A percentile compares a stretch with the other conserved stretches of the same genome.
phyloP scores from a whole-genome alignment of 164 flowering plant species.

The Liquidambar formosana region DNA sequence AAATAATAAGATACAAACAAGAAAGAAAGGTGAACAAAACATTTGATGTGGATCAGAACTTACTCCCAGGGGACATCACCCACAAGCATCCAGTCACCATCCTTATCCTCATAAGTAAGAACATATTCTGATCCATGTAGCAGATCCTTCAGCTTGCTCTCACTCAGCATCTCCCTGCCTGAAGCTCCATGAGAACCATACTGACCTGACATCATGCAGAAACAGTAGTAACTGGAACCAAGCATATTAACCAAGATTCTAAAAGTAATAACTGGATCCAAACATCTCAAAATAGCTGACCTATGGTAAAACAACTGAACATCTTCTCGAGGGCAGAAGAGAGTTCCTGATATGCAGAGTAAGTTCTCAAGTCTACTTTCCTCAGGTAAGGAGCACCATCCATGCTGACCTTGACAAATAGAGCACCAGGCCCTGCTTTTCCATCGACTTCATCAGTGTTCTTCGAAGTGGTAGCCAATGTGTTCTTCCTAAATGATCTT shows the following conservation, averaged over 20 bases:
- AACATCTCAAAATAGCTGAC: slow-evolving; percentile 24
- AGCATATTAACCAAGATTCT: background rate
- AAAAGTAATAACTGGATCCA: background rate
- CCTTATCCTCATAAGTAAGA: slow-evolving; percentile 46
- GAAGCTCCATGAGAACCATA: slow-evolving; percentile 38
- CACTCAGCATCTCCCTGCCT: slow-evolving; percentile 33
- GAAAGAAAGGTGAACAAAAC: background rate
- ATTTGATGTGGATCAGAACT: slow-evolving; percentile 10
- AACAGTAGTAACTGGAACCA: slow-evolving; percentile 17
- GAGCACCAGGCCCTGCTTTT: slow-evolving; percentile 29
- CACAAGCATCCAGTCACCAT: slow-evolving; percentile 53
- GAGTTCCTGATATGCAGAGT: slow-evolving; percentile 37
- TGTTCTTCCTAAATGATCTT: slow-evolving; percentile 40
- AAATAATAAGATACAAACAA: background rate
- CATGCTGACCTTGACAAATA: slow-evolving; percentile 48
- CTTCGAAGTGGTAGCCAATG: slow-evolving; percentile 34
- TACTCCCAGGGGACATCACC: slow-evolving; percentile 55
- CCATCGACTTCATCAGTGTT: slow-evolving; percentile 37
- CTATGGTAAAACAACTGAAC: slow-evolving; percentile 52
- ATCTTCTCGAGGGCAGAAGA: slow-evolving; percentile 51
- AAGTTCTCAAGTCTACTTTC: slow-evolving; percentile 40
- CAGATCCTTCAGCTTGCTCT: slow-evolving; percentile 45
- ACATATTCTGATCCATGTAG: slow-evolving; percentile 50
- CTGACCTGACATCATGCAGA: slow-evolving; percentile 27
- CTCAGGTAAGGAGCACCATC: slow-evolving; percentile 55